Evolutionary conservation across 2,329 filamentous ascomycete species (phyloP), one percentile per base, ranked within the genome.

Genomic region (Lachnellula subtilissima): DNA sequence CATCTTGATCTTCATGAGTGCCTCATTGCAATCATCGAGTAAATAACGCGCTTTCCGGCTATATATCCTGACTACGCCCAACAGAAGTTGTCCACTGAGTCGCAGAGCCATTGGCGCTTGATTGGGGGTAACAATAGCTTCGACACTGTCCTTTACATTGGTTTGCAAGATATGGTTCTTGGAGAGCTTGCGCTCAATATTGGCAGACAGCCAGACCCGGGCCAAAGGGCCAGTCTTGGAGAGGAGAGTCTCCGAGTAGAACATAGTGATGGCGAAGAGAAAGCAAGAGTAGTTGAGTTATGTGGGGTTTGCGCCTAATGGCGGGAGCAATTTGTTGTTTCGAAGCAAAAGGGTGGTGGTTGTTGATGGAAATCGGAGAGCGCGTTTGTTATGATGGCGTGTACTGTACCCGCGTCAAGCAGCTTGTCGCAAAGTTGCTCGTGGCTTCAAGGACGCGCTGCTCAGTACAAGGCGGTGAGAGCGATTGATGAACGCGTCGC

Each of bases 1-100:
- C 91, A 97, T 95, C 72, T 97, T 97, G 68, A 99, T 97, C 77
- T 97, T 97, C 80, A 96, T 87, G 63, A 99, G 78, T 40, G 93
- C 93, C 74, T 99, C 94, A 68, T 96, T 97, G 75, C 94, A 99
- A 71, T 99, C 94, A 69, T 99, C 94, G 48, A 97, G 79, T 50
- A 99, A 78, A 73, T 99, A 99, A 67, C 92, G 88, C 69, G 94
- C 93, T 76, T 99, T 99, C 69, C 94, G 84, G 74, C 92, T 95
- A 74, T 99, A 99, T 69, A 99, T 99, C 70, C 93, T 86, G 65
- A 97, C 94, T 25, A 99, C 94, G 76, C 94, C 94, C 54, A 99
- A 82, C 69, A 99, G 78, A 56, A 99, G 80, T 76, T 99, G 94
- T 58, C 93, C 92, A 69, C 91, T 97, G 60, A 99, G 77, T 65